These are phyloP conservation scores for Candida khao-thaluensis DNA, from an alignment of 805 yeast species.

Conservation along the genomic window DNA sequence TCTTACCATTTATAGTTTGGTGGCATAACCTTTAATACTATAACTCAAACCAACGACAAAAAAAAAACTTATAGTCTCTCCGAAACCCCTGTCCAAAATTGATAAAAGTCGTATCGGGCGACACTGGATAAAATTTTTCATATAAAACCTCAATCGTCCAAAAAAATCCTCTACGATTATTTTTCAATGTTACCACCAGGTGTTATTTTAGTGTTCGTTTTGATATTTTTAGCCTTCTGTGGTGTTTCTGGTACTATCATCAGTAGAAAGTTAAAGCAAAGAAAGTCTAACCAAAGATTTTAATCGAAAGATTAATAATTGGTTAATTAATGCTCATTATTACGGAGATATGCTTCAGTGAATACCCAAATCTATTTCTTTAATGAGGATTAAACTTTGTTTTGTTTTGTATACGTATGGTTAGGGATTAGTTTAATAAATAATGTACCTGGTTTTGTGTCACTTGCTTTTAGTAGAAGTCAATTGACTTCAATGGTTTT, in stretches of 20 bases:
- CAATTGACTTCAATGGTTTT: too few relatives aligned
- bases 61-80: not conserved
- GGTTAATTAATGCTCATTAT: not conserved
- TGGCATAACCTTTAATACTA: not conserved
- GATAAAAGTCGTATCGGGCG: constrained; percentile 7
- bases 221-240: constrained; percentile 48
- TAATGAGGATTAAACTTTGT: not conserved
- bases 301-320: constrained; percentile 17
- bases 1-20: not conserved
- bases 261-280: constrained; percentile 43
- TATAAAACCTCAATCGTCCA: constrained; percentile 8
- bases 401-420: constrained; percentile 6
- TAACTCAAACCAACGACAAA: not conserved
- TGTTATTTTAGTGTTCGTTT: constrained; percentile 66
- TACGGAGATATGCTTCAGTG: constrained; percentile 15
- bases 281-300: constrained; percentile 43
- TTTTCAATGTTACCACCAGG: constrained; percentile 63
- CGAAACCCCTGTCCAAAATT: not conserved
- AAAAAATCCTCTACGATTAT: not conserved
- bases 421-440: constrained; percentile 10
- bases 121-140: constrained; percentile 8
- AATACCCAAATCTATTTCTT: constrained; percentile 10
- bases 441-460: constrained; percentile 5
- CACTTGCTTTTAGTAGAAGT: too few relatives aligned
- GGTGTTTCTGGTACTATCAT: constrained; percentile 37